Evolutionary conservation across 331 rosid species (phyloP).

Genomic region (Telfairia occidentalis): DNA sequence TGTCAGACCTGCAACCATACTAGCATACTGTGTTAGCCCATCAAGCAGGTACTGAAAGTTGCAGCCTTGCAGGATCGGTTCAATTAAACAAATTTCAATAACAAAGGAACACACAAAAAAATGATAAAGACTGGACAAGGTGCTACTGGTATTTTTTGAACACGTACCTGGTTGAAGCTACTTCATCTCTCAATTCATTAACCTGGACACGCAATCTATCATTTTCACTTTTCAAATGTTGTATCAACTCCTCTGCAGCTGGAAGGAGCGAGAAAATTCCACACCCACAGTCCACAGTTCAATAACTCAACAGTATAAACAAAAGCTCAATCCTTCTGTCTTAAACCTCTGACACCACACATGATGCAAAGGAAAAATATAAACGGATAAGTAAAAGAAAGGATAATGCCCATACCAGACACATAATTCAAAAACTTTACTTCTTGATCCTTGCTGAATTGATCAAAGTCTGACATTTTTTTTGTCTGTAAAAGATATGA

Average conservation of each 20-base stretch:
- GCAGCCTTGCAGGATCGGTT: not conserved
- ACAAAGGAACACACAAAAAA: not conserved
- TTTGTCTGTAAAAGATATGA: slow-evolving; percentile 28
- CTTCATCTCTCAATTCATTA: slow-evolving; percentile 53
- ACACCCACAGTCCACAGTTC: not conserved
- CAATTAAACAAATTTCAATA: not conserved
- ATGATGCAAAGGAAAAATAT: not conserved
- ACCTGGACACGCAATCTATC: slow-evolving; percentile 40
- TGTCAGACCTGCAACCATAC: slow-evolving; percentile 36
- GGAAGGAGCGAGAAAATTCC: slow-evolving; percentile 18
- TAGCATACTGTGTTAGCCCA: not conserved
- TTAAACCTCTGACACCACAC: not conserved
- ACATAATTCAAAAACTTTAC: slow-evolving; percentile 45
- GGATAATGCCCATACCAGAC: slow-evolving; percentile 39
- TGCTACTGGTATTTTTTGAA: slow-evolving; percentile 10
- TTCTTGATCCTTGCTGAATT: slow-evolving; percentile 52
- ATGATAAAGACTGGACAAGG: no score
- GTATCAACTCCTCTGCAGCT: slow-evolving; percentile 69
- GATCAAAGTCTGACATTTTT: slow-evolving; percentile 47
- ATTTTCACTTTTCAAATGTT: slow-evolving; percentile 52
- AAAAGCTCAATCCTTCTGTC: not conserved
- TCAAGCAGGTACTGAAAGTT: slow-evolving; percentile 1
- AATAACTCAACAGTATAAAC: not conserved
- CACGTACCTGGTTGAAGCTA: slow-evolving; percentile 48
- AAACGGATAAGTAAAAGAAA: not conserved